A percentile compares a stretch with the other conserved stretches of the same genome.
phyloP scores from a whole-genome alignment of 768 basidiomycete species.

The Thelephora ganbajun region DNA sequence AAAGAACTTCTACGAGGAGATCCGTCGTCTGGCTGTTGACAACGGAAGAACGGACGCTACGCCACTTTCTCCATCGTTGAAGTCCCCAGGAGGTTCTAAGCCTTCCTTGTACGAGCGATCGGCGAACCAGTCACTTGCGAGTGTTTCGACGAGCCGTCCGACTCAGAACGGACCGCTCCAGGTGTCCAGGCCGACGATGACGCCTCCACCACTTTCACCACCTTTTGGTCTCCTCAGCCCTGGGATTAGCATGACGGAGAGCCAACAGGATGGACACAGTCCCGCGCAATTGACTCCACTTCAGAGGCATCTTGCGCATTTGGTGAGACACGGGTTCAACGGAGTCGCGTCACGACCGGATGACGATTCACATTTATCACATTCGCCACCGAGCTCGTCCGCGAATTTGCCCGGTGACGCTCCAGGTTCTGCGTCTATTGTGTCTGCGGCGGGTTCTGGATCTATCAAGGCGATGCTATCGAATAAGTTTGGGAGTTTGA shows the following conservation, averaged over 20 bases:
- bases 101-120: slow-evolving; percentile 30
- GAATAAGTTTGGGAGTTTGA: slow-evolving; percentile 54
- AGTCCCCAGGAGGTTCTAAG: slow-evolving; percentile 20
- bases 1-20: slow-evolving; percentile 76
- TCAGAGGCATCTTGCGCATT: slow-evolving; percentile 67
- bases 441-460: slow-evolving; percentile 53
- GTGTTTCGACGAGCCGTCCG: slow-evolving; percentile 1
- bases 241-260: slow-evolving; percentile 8
- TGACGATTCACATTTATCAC: slow-evolving; percentile 45
- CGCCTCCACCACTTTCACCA: slow-evolving; percentile 7
- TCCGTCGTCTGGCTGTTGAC: slow-evolving; percentile 54
- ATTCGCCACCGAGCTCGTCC: slow-evolving; percentile 63
- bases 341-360: slow-evolving; percentile 68
- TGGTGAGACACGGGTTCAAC: slow-evolving; percentile 72
- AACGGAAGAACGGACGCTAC: slow-evolving; percentile 9
- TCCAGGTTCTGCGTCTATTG: slow-evolving; percentile 25
- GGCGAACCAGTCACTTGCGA: slow-evolving; percentile 3
- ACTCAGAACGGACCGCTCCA: not conserved
- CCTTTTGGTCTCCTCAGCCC: slow-evolving; percentile 8
- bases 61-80: slow-evolving; percentile 5
- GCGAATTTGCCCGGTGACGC: slow-evolving; percentile 51
- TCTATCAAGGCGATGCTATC: slow-evolving; percentile 66
- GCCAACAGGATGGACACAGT: slow-evolving; percentile 5
- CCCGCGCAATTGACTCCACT: slow-evolving; percentile 54
- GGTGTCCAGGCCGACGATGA: slow-evolving; percentile 6